Evolutionary conservation across 176 grass and related monocot species (phyloP), one percentile per base, ranked within the genome.

Genomic region (Lolium rigidum): DNA sequence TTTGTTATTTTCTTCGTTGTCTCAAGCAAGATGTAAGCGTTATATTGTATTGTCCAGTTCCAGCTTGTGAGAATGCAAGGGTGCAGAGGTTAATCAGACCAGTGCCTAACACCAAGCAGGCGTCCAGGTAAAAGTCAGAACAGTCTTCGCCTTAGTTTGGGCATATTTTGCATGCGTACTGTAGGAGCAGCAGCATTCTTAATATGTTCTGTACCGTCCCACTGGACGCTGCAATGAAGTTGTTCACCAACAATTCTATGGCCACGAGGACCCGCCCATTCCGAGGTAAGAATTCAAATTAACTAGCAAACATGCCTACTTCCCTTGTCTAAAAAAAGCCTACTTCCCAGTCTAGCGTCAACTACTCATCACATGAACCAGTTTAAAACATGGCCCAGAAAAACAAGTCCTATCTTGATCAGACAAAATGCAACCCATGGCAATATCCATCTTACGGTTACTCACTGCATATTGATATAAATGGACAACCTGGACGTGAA

Each of bases 211-310:
- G 56, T 75, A 38, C 70, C 56, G 31, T 43, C 28, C 24, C 20
- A 35, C 43, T 39, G 44, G 25, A 72, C 22, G 21, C 52, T 56
- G 31, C 28, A 82, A 70, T 64, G 35, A 82, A 82, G 47, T 56
- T 56, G 80, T 10, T 69, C 26, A 82, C 46, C 62, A 69, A 72
- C 50, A 72, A 4, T 73, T 35, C 13, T 57, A 18, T 71, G 81
- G n/a, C 50, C 37, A 66, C 3, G 2, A 10, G 17, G 59, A 1
- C 16, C 62, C 3, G 35, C 59, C 15, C 66, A 73, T 73, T 80
- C 78, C 64, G 16, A 82, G 25, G 12, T 76, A 58, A 56, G 25
- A 80, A 71, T 4, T 80, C 54, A 24, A 26, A 62, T 39, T 80
- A 18, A 50, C 17, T 51, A 72, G 15, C n/a, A 82, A 74, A 82